Conservation (phyloP, 768 basidiomycete species). For the Phanerochaete carnosa region DNA sequence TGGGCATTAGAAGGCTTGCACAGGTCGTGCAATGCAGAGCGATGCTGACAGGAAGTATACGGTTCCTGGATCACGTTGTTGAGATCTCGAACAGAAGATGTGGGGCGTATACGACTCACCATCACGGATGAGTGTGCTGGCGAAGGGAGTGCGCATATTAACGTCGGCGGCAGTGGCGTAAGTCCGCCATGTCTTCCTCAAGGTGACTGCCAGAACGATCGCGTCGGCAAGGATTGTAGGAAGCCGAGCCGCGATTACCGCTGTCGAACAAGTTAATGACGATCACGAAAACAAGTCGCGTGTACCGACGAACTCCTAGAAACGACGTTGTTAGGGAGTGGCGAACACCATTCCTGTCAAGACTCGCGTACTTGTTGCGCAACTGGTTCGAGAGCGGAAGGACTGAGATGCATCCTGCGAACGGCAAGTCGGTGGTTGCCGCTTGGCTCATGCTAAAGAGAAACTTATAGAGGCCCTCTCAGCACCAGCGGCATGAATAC, state of each 20-base stretch:
- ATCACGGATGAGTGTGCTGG: slow-evolving; percentile 1
- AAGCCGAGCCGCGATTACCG: not conserved
- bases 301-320: too few species aligned
- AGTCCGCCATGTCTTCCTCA: not conserved
- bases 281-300: too few species aligned
- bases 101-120: not conserved
- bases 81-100: too few species aligned
- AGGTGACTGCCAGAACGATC: not conserved
- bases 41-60: not conserved
- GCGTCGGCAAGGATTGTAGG: not conserved
- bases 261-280: not conserved
- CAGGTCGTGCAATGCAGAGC: not conserved
- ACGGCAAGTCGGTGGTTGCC: not conserved
- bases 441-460: not conserved
- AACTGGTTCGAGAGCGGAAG: not conserved
- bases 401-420: not conserved
- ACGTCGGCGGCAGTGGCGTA: not conserved
- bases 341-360: not conserved
- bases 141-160: not conserved
- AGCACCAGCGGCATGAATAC: not conserved
- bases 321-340: too few species aligned
- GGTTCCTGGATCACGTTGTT: not conserved
- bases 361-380: not conserved
- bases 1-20: not conserved
- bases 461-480: not conserved